These are phyloP conservation scores for Paramecium bursaria DNA, from an alignment of 73 alveolate species.

Conservation along the genomic window DNA sequence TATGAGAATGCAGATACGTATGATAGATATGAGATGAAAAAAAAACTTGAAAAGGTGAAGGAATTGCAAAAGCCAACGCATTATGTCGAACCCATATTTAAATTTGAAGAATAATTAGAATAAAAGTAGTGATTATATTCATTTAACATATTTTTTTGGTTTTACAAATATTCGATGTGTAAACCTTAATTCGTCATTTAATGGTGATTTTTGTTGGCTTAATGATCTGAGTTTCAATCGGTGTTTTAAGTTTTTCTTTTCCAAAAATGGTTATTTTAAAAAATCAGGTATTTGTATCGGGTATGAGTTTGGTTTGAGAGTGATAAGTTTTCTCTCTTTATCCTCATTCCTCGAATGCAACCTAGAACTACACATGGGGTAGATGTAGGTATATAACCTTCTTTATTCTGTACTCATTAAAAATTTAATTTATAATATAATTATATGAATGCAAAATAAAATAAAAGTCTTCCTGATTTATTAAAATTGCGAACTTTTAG, in stretches of 20 bases:
- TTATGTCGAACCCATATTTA: conserved; percentile 26
- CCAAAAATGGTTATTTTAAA: conserved; percentile 3
- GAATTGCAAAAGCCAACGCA: conserved; percentile 25
- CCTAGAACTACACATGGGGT: too few relatives aligned
- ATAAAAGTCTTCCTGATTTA: background rate
- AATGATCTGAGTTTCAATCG: background rate
- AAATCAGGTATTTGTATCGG: conserved; percentile 7
- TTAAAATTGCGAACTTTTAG: background rate
- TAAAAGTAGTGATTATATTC: background rate
- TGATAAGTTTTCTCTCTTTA: background rate
- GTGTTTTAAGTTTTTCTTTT: conserved; percentile 29
- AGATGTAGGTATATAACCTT: background rate
- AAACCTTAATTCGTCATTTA: background rate
- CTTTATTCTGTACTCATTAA: background rate
- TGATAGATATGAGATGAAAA: conserved; percentile 42
- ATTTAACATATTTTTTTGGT: conserved; percentile 18
- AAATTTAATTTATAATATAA: too few relatives aligned
- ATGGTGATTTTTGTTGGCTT: background rate
- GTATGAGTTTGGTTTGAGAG: background rate
- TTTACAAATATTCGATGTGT: conserved; percentile 4
- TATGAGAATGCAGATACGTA: conserved; percentile 46
- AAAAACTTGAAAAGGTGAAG: conserved; percentile 1
- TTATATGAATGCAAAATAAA: too few relatives aligned
- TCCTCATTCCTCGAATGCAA: too few relatives aligned
- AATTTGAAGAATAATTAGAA: conserved; percentile 47